Conservation (phyloP, 352 stramenopile genomes). For the Thalassiosira mediterranea region DNA sequence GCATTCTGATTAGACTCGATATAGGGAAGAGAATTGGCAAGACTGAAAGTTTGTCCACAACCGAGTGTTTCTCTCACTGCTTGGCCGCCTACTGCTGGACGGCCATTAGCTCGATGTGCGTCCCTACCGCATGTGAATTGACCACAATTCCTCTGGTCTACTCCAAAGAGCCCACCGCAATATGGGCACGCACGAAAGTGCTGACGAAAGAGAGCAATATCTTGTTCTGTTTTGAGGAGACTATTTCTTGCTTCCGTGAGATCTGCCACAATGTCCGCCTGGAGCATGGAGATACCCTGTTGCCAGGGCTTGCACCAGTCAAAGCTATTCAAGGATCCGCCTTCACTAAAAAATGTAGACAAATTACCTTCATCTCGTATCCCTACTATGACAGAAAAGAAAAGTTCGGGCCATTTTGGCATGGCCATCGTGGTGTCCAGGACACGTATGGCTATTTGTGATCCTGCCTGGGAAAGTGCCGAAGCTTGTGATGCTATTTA, state of each 20-base stretch:
- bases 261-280: slow-evolving; percentile 6
- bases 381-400: slow-evolving; percentile 39
- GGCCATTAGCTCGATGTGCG: slow-evolving; percentile 28
- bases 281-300: slow-evolving; percentile 18
- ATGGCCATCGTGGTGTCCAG: slow-evolving; percentile 25
- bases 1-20: neutral
- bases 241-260: slow-evolving; percentile 13
- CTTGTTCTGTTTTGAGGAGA: slow-evolving; percentile 20
- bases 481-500: slow-evolving; percentile 5
- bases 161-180: slow-evolving; percentile 37
- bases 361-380: slow-evolving; percentile 26
- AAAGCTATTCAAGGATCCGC: slow-evolving; percentile 31
- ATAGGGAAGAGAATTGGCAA: slow-evolving; percentile 36
- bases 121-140: slow-evolving; percentile 47
- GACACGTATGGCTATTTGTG: slow-evolving; percentile 5
- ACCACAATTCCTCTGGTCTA: slow-evolving; percentile 47
- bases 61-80: slow-evolving; percentile 26
- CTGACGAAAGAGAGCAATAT: slow-evolving; percentile 7
- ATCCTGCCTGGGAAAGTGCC: slow-evolving; percentile 19
- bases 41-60: slow-evolving; percentile 26
- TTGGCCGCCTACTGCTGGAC: slow-evolving; percentile 30
- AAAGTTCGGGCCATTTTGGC: slow-evolving; percentile 32
- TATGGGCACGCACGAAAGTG: slow-evolving; percentile 35
- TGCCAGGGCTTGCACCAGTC: slow-evolving; percentile 30
- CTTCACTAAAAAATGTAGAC: slow-evolving; percentile 13